Evolutionary conservation across 805 yeast species (phyloP).

Genomic region (Maudiozyma saulgeensis): DNA sequence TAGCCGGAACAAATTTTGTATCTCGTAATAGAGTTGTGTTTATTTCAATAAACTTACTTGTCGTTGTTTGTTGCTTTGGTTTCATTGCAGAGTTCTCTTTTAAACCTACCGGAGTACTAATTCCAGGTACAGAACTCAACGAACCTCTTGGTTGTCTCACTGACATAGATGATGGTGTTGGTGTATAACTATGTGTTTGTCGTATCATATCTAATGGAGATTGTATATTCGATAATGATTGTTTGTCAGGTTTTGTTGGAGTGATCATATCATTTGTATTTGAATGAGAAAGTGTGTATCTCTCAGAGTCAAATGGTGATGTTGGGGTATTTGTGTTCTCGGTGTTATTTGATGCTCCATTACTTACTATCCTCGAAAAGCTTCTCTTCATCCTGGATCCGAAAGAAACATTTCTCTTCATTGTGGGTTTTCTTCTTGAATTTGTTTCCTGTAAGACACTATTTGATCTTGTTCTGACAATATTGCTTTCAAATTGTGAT

Average conservation of each 20-base stretch:
- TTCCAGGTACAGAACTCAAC: not conserved
- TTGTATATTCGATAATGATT: not conserved
- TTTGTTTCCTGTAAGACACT: not conserved
- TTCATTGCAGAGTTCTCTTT: too few species aligned
- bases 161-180: not conserved
- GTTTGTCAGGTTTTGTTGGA: not conserved
- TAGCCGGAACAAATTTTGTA: not conserved
- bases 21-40: not conserved
- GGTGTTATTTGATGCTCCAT: not conserved
- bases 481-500: not conserved
- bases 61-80: not conserved
- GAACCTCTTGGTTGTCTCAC: not conserved
- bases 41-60: not conserved
- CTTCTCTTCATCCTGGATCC: slow-evolving; percentile 3
- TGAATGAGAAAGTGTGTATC: not conserved
- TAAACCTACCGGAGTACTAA: not conserved
- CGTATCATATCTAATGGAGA: not conserved
- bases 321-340: not conserved
- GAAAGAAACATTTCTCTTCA: slow-evolving; percentile 3
- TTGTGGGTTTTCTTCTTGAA: not conserved
- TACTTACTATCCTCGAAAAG: slow-evolving; percentile 4
- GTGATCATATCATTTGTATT: not conserved
- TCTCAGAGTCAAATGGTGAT: not conserved
- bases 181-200: not conserved
- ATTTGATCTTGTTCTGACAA: not conserved